A percentile compares a stretch with the other conserved stretches of the same genome.
phyloP scores from a whole-genome alignment of 306 rosid species.

The Sindora glabra region DNA sequence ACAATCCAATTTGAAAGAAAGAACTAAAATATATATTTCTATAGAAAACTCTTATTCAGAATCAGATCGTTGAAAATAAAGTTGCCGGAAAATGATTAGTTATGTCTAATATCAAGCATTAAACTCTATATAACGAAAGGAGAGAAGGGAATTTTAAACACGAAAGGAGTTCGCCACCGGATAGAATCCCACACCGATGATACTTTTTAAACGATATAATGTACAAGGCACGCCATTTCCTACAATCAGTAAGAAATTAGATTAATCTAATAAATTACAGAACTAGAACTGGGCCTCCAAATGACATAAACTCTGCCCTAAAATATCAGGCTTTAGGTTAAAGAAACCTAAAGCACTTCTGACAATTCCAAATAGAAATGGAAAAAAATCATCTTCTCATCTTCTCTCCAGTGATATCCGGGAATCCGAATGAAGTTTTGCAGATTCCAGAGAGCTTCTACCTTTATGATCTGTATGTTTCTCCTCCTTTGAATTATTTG shows the following conservation, averaged over 20 bases:
- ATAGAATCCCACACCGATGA: too few species aligned
- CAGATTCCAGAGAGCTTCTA: constrained; percentile 41
- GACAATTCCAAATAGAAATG: neutral
- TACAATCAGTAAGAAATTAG: constrained; percentile 3
- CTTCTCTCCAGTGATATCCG: constrained; percentile 46
- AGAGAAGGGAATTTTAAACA: too few species aligned
- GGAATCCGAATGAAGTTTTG: constrained; percentile 36
- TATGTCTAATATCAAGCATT: too few species aligned
- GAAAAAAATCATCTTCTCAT: constrained; percentile 20
- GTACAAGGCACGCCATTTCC: too few species aligned
- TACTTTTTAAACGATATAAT: too few species aligned
- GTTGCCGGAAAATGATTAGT: too few species aligned
- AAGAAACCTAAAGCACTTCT: neutral
- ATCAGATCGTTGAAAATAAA: too few species aligned
- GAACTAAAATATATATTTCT: too few species aligned
- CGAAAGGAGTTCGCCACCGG: too few species aligned
- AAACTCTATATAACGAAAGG: too few species aligned
- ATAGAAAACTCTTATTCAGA: too few species aligned
- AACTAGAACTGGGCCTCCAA: neutral
- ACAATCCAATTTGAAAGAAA: too few species aligned
- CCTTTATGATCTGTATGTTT: constrained; percentile 43
- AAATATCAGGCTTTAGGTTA: constrained; percentile 5
- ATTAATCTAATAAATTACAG: neutral
- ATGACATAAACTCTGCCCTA: constrained; percentile 3
- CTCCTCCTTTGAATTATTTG: constrained; percentile 52